Conservation (phyloP, 805 yeast species). For the Hanseniaspora hatyaiensis region DNA sequence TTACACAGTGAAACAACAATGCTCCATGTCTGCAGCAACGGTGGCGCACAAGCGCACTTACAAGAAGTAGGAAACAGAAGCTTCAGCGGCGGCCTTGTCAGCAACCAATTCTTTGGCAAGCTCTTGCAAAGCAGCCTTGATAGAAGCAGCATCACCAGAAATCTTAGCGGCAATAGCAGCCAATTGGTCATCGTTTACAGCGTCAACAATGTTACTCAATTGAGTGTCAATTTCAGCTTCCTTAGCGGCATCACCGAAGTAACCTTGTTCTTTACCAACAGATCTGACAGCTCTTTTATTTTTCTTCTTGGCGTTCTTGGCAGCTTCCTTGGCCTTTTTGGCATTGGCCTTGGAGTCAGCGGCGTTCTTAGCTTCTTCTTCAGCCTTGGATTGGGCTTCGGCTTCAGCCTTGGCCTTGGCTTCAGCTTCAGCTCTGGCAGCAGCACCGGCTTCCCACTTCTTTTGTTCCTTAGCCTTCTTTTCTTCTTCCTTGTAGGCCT, state of each 20-base stretch:
- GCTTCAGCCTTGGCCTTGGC: slow-evolving; percentile 78
- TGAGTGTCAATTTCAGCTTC: slow-evolving; percentile 66
- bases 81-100: slow-evolving; percentile 44
- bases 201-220: slow-evolving; percentile 63
- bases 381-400: slow-evolving; percentile 70
- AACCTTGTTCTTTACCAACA: slow-evolving; percentile 69
- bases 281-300: slow-evolving; percentile 78
- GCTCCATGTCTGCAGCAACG: neutral
- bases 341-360: slow-evolving; percentile 59
- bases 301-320: slow-evolving; percentile 85
- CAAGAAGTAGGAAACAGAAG: slow-evolving; percentile 44
- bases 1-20: neutral
- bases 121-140: slow-evolving; percentile 49
- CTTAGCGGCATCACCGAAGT: slow-evolving; percentile 68
- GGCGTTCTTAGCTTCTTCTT: slow-evolving; percentile 56
- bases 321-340: slow-evolving; percentile 93
- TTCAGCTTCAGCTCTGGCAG: slow-evolving; percentile 92
- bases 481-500: slow-evolving; percentile 82
- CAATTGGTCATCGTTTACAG: slow-evolving; percentile 68
- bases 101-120: slow-evolving; percentile 43
- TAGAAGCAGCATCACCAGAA: slow-evolving; percentile 43
- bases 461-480: slow-evolving; percentile 85
- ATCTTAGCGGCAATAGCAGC: slow-evolving; percentile 57
- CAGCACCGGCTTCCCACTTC: slow-evolving; percentile 98
- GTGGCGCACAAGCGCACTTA: slow-evolving; percentile 18